These are phyloP conservation scores for Syzygium grande DNA, from an alignment of 345 rosid species.

Conservation along the genomic window DNA sequence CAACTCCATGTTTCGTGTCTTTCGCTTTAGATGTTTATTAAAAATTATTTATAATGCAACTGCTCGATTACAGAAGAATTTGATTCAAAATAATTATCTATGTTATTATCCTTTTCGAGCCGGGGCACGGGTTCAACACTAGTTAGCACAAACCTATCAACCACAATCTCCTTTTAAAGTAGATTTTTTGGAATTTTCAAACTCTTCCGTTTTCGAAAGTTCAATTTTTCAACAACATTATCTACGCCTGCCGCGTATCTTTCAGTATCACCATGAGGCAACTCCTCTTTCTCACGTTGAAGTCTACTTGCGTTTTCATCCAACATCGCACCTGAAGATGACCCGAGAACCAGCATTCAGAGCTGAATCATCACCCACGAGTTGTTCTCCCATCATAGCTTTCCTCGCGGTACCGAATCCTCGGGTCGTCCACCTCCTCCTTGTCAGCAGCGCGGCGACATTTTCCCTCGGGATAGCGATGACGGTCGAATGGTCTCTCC, in stretches of 20 bases:
- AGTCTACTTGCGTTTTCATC: not conserved
- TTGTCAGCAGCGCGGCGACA: not conserved
- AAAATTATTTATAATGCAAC: not conserved
- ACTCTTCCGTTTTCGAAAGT: not conserved
- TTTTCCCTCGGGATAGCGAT: not conserved
- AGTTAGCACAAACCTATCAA: too few species aligned
- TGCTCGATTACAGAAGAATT: too few species aligned
- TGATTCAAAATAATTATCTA: too few species aligned
- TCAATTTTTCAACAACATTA: not conserved
- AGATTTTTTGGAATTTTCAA: not conserved
- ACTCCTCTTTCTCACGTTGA: not conserved
- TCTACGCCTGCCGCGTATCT: not conserved
- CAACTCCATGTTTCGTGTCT: too few species aligned
- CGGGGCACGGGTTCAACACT: not conserved
- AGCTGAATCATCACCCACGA: not conserved
- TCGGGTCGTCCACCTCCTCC: not conserved
- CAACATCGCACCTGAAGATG: not conserved
- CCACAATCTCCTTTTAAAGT: too few species aligned
- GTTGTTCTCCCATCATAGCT: not conserved
- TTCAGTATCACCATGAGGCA: not conserved
- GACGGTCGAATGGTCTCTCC: not conserved
- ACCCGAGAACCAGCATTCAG: not conserved
- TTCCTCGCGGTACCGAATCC: not conserved
- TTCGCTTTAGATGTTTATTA: not conserved
- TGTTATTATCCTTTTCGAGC: not conserved